Conservation (phyloP, 2,329 filamentous ascomycete species). For the Neofusicoccum parvum region DNA sequence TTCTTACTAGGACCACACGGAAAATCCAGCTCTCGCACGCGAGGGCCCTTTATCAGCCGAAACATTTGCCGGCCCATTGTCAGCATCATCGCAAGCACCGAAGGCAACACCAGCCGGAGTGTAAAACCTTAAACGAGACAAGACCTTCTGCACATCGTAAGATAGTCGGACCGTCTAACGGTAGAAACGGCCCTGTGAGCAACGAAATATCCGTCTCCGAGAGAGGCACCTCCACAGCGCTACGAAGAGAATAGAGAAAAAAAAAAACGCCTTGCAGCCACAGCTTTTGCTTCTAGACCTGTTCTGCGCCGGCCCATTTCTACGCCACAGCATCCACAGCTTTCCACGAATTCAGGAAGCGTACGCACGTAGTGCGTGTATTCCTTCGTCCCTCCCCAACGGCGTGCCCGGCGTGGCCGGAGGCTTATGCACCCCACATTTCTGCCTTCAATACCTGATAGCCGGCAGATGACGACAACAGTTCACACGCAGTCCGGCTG, state of each 20-base stretch:
- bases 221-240: no score
- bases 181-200: background rate
- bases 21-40: no score
- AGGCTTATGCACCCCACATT: constrained; percentile 11
- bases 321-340: background rate
- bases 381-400: background rate
- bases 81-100: background rate
- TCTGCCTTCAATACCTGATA: no score
- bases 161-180: constrained; percentile 1
- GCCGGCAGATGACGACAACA: background rate
- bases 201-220: background rate
- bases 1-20: no score
- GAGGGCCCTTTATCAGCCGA: background rate
- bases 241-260: no score
- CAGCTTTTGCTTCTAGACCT: background rate
- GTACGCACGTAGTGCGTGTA: background rate
- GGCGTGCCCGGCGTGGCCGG: background rate
- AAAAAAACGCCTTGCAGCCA: background rate
- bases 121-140: background rate
- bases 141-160: background rate
- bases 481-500: background rate
- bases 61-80: background rate
- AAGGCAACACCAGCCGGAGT: background rate
- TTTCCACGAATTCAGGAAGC: background rate
- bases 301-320: background rate